Evolutionary conservation across 2,329 filamentous ascomycete species (phyloP).

Genomic region (Neurospora sp.): DNA sequence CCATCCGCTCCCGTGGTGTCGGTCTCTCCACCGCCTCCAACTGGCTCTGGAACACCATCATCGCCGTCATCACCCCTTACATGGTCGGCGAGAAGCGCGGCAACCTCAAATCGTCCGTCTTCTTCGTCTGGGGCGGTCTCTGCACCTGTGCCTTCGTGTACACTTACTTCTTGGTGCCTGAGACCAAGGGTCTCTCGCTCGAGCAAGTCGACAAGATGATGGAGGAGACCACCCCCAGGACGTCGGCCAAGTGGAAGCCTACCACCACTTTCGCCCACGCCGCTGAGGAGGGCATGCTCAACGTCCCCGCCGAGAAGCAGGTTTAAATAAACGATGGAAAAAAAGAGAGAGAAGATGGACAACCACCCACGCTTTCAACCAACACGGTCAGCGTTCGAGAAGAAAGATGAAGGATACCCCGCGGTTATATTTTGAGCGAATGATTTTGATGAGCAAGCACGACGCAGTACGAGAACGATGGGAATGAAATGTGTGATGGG

Average conservation of each 20-base stretch:
- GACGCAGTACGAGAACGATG: background rate
- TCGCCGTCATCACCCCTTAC: constrained; percentile 65
- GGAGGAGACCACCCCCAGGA: constrained; percentile 73
- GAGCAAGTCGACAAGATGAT: constrained; percentile 83
- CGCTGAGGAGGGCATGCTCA: constrained; percentile 6
- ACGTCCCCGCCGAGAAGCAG: background rate
- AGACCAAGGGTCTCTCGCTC: constrained; percentile 67
- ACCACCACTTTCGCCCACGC: constrained; percentile 54
- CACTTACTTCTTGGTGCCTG: constrained; percentile 63
- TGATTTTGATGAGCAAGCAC: background rate
- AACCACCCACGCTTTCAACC: background rate
- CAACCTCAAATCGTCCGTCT: constrained; percentile 59
- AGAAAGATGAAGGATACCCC: background rate
- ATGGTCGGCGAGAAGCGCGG: constrained; percentile 51
- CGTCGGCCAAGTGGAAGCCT: constrained; percentile 67
- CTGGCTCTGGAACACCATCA: constrained; percentile 80
- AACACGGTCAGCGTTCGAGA: background rate
- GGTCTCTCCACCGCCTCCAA: constrained; percentile 80
- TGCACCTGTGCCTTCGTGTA: constrained; percentile 53
- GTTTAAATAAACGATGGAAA: background rate
- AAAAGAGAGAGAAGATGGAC: background rate
- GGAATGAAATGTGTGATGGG: background rate
- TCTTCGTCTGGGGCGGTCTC: constrained; percentile 66
- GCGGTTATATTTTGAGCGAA: background rate
- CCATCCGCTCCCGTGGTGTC: constrained; percentile 80